phyloP scores from a whole-genome alignment of 306 rosid species.

The Begonia peltatifolia region DNA sequence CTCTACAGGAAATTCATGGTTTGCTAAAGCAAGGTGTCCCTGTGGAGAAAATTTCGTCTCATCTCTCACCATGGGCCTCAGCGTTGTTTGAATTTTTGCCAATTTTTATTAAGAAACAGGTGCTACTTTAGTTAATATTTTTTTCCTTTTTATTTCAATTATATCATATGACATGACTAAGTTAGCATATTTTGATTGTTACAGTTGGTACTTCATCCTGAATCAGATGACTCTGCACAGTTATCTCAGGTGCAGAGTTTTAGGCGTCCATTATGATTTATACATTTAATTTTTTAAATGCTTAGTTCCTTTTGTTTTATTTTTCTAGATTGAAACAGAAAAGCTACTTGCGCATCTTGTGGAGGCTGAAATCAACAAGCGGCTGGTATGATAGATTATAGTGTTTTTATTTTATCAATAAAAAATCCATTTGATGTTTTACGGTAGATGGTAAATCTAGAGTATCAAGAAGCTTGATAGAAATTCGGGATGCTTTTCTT shows the following conservation, averaged over 20 bases:
- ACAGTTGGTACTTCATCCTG: constrained; percentile 86
- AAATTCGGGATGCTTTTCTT: background rate
- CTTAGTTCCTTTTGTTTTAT: constrained; percentile 7
- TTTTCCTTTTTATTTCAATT: background rate
- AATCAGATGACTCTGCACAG: constrained; percentile 98
- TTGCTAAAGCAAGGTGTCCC: constrained; percentile 66
- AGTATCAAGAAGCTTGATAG: background rate
- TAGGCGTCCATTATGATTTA: background rate
- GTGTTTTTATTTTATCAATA: background rate
- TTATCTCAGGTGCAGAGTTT: constrained; percentile 68
- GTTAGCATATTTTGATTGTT: constrained; percentile 2
- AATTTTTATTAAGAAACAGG: constrained; percentile 84
- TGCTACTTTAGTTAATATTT: constrained; percentile 9
- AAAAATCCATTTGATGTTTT: too few relatives aligned
- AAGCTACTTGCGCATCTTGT: constrained; percentile 92
- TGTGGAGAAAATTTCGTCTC: constrained; percentile 51
- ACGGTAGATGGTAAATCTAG: too few relatives aligned
- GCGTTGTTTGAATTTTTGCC: constrained; percentile 93
- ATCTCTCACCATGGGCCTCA: constrained; percentile 98
- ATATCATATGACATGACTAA: background rate
- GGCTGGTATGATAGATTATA: constrained; percentile 35
- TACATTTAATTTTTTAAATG: constrained; percentile 9
- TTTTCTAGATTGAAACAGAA: constrained; percentile 88
- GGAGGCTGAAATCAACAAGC: constrained; percentile 82
- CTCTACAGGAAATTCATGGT: constrained; percentile 75